phyloP scores from a whole-genome alignment of 148 eudicot genomes.

The Polygonum aviculare region DNA sequence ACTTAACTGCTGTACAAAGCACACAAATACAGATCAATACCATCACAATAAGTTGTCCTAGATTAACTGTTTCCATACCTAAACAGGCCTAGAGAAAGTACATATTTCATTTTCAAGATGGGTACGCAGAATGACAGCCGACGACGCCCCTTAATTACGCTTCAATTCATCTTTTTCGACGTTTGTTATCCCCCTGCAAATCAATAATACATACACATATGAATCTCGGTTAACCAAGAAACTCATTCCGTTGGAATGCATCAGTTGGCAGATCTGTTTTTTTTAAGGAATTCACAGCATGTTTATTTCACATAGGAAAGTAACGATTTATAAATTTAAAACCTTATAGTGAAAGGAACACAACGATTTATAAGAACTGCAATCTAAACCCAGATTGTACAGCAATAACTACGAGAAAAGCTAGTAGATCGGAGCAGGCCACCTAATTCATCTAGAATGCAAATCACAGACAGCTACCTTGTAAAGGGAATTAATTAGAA shows the following conservation, averaged over 20 bases:
- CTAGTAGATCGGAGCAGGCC: too few relatives aligned
- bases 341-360: not conserved
- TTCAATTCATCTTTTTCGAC: constrained; percentile 28
- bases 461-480: too few relatives aligned
- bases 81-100: not conserved
- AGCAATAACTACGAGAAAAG: too few relatives aligned
- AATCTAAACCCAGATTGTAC: not conserved
- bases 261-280: not conserved
- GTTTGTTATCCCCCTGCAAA: constrained; percentile 30
- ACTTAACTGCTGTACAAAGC: not conserved
- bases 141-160: not conserved
- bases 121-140: not conserved
- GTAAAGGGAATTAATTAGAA: not conserved
- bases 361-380: not conserved
- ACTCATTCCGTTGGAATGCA: not conserved
- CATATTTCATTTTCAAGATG: not conserved
- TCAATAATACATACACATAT: not conserved
- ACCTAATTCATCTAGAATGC: not conserved
- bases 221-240: not conserved
- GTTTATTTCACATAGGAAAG: not conserved
- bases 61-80: not conserved
- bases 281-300: too few relatives aligned
- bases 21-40: not conserved
- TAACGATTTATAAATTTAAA: not conserved
- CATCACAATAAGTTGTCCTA: not conserved